phyloP scores from a whole-genome alignment of 2,329 filamentous ascomycete species.

The Dactylellina cionopaga region DNA sequence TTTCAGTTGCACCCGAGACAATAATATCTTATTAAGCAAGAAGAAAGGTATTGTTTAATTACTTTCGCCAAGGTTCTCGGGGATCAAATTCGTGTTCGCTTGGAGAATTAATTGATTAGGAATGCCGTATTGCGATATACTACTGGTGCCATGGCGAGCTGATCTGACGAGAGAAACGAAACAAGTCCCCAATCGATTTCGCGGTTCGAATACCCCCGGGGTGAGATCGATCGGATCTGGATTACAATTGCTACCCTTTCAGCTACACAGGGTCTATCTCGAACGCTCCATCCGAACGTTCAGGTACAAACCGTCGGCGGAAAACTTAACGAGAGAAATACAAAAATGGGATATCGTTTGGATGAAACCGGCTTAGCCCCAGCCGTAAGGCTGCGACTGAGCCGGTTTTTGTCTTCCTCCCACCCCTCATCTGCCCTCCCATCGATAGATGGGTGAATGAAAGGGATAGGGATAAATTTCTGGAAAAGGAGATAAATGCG shows the following conservation, averaged over 20 bases:
- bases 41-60: too few relatives aligned
- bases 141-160: too few relatives aligned
- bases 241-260: background rate
- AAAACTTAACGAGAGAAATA: too few relatives aligned
- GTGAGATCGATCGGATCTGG: background rate
- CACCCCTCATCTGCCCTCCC: too few relatives aligned
- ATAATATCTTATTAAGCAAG: too few relatives aligned
- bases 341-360: background rate
- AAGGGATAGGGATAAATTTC: background rate
- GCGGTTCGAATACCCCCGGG: too few relatives aligned
- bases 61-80: too few relatives aligned
- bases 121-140: too few relatives aligned
- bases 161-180: too few relatives aligned
- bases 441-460: background rate
- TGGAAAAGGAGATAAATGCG: slow-evolving; percentile 8
- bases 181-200: too few relatives aligned
- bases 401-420: background rate
- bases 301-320: too few relatives aligned
- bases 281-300: background rate
- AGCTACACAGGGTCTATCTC: slow-evolving; percentile 24
- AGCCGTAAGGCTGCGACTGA: slow-evolving; percentile 33
- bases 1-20: too few relatives aligned
- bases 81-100: background rate
- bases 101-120: background rate
- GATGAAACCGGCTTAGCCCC: background rate